Evolutionary conservation across 345 rosid species (phyloP).

Genomic region (Salix caprea): DNA sequence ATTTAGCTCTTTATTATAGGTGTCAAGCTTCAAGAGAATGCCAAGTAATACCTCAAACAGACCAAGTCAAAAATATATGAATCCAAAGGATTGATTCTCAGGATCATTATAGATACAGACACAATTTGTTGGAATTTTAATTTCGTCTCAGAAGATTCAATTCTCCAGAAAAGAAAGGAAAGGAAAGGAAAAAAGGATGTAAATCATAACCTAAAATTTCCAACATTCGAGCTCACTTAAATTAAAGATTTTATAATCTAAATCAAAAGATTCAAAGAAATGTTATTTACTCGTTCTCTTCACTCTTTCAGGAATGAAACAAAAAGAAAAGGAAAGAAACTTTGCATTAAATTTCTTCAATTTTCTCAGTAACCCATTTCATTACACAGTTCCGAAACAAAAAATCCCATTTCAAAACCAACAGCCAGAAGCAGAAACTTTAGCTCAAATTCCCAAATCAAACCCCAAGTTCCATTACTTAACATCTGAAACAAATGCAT

Average conservation of each 20-base stretch:
- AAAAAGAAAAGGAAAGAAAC: background rate
- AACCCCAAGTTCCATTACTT: slow-evolving; percentile 19
- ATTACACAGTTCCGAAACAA: slow-evolving; percentile 13
- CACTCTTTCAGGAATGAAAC: slow-evolving; percentile 8
- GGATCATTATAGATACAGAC: background rate
- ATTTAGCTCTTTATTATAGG: background rate
- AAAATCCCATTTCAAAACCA: slow-evolving; percentile 23
- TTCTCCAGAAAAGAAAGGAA: slow-evolving; percentile 11
- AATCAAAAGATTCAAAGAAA: background rate
- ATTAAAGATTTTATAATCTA: background rate
- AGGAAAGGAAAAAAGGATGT: background rate
- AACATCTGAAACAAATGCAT: slow-evolving; percentile 24
- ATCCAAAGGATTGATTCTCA: background rate
- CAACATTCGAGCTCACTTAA: slow-evolving; percentile 1
- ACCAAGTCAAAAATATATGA: slow-evolving; percentile 17
- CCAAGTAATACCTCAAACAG: slow-evolving; percentile 11
- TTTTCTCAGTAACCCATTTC: slow-evolving; percentile 15
- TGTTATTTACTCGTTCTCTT: slow-evolving; percentile 7
- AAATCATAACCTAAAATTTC: slow-evolving; percentile 15
- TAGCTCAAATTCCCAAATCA: slow-evolving; percentile 21
- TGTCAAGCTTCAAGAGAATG: slow-evolving; percentile 7
- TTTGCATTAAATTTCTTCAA: slow-evolving; percentile 20
- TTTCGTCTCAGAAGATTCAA: background rate
- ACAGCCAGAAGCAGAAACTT: slow-evolving; percentile 13
- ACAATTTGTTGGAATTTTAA: slow-evolving; percentile 5